phyloP scores from a whole-genome alignment of 2,329 filamentous ascomycete species.

The Pseudocercospora pini-densiflorae region DNA sequence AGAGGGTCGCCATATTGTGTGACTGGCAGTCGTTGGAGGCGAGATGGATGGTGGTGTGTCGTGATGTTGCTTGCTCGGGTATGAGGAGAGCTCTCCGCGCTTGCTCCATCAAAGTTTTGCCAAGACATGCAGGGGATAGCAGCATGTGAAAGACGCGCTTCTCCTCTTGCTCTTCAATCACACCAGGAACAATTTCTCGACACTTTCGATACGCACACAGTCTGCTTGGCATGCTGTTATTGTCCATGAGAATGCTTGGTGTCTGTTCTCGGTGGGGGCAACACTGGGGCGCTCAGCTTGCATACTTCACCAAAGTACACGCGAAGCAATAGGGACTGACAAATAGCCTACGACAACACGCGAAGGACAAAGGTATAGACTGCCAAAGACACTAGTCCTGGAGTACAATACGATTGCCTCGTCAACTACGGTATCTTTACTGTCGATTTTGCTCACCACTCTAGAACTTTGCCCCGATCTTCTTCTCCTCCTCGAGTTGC shows the following conservation, averaged over 20 bases:
- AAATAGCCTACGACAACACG: too few relatives aligned
- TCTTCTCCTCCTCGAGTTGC: slow-evolving; percentile 52
- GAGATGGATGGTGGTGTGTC: not conserved
- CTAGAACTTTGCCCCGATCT: slow-evolving; percentile 42
- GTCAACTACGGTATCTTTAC: not conserved
- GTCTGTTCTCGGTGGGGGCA: too few relatives aligned
- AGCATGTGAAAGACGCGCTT: not conserved
- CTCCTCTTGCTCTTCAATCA: not conserved
- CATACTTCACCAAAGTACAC: too few relatives aligned
- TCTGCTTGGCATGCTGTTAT: too few relatives aligned
- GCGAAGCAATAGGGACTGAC: too few relatives aligned
- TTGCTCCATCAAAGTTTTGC: not conserved
- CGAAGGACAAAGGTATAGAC: too few relatives aligned
- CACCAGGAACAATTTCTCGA: not conserved
- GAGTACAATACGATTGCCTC: too few relatives aligned
- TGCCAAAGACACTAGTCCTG: too few relatives aligned
- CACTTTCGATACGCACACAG: too few relatives aligned
- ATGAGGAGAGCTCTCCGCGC: not conserved
- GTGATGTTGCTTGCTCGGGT: not conserved
- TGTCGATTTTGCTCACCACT: slow-evolving; percentile 2
- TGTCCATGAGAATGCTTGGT: too few relatives aligned
- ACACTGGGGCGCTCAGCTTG: too few relatives aligned
- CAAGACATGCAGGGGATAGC: not conserved
- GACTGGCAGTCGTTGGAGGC: not conserved
- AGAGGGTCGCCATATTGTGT: slow-evolving; percentile 20